These are phyloP conservation scores for Candida gigantensis DNA, from an alignment of 1,139 yeast genomes.

Conservation along the genomic window DNA sequence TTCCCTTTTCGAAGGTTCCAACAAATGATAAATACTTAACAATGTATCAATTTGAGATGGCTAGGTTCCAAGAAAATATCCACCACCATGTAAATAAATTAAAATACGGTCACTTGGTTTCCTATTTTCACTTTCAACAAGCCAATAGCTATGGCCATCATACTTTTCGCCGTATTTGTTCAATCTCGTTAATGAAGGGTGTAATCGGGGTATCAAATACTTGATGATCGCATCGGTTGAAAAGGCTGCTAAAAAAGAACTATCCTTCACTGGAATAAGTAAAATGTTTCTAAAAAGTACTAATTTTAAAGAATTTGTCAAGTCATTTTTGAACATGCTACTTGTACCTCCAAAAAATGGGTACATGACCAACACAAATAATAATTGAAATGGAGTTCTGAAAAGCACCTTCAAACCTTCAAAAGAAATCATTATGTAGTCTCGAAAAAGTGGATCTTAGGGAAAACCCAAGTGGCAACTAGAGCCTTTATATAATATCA, in stretches of 20 bases:
- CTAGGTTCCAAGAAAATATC: slow-evolving; percentile 37
- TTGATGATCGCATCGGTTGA: slow-evolving; percentile 9
- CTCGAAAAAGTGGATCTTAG: no score
- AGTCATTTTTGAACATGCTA: slow-evolving; percentile 7
- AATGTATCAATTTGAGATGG: slow-evolving; percentile 35
- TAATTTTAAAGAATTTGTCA: slow-evolving; percentile 13
- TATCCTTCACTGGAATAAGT: slow-evolving; percentile 13
- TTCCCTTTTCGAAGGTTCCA: slow-evolving; percentile 27
- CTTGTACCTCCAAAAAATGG: slow-evolving; percentile 16
- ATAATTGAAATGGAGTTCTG: slow-evolving; percentile 10
- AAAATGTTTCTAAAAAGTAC: slow-evolving; percentile 11
- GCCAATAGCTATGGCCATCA: slow-evolving; percentile 38
- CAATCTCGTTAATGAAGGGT: slow-evolving; percentile 14
- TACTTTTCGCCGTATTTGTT: slow-evolving; percentile 37
- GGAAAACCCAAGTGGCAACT: no score
- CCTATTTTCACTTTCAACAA: slow-evolving; percentile 31
- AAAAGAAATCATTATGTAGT: slow-evolving; percentile 11
- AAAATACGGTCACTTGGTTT: slow-evolving; percentile 32
- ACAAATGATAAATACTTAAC: slow-evolving; percentile 29
- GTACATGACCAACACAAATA: slow-evolving; percentile 10
- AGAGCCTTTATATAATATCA: no score
- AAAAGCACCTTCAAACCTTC: slow-evolving; percentile 8
- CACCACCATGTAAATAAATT: slow-evolving; percentile 48
- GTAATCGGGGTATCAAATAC: slow-evolving; percentile 5
- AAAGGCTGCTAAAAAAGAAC: slow-evolving; percentile 4